Conservation (phyloP, 2,329 filamentous ascomycete species). For the Davidsoniella eucalypti region DNA sequence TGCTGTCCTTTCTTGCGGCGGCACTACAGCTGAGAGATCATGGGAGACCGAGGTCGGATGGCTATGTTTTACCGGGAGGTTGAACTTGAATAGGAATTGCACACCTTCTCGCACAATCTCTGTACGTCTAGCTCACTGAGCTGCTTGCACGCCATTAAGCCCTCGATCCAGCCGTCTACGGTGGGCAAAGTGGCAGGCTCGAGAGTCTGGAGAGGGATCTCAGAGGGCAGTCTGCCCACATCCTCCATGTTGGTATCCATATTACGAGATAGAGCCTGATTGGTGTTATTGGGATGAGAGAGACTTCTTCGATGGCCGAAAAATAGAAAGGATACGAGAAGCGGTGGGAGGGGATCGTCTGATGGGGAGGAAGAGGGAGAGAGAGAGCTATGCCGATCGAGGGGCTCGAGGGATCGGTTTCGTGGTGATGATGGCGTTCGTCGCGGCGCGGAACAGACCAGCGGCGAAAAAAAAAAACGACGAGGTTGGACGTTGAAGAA, state of each 20-base stretch:
- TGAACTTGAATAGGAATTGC: background rate
- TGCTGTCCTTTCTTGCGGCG: too few species aligned
- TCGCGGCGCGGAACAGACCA: background rate
- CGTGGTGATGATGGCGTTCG: slow-evolving; percentile 5
- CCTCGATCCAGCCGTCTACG: slow-evolving; percentile 96
- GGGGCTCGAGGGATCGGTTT: slow-evolving; percentile 7
- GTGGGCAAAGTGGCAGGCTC: slow-evolving; percentile 86
- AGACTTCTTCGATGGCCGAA: slow-evolving; percentile 14
- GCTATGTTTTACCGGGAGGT: background rate
- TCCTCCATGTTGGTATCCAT: slow-evolving; percentile 99
- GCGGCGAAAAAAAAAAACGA: background rate
- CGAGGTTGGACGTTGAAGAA: too few species aligned
- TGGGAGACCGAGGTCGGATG: too few species aligned
- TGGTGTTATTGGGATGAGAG: background rate
- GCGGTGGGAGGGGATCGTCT: background rate
- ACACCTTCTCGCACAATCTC: slow-evolving; percentile 91
- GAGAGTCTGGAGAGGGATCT: slow-evolving; percentile 46
- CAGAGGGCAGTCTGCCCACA: slow-evolving; percentile 70
- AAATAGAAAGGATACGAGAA: slow-evolving; percentile 11
- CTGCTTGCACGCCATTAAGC: slow-evolving; percentile 97
- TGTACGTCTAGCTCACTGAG: slow-evolving; percentile 87
- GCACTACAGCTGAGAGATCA: background rate
- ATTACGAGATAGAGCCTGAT: background rate
- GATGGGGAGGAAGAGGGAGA: slow-evolving; percentile 11
- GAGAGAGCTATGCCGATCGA: slow-evolving; percentile 11